Evolutionary conservation across 1,139 yeast genomes (phyloP).

Genomic region (Blastobotrys capitulatus): DNA sequence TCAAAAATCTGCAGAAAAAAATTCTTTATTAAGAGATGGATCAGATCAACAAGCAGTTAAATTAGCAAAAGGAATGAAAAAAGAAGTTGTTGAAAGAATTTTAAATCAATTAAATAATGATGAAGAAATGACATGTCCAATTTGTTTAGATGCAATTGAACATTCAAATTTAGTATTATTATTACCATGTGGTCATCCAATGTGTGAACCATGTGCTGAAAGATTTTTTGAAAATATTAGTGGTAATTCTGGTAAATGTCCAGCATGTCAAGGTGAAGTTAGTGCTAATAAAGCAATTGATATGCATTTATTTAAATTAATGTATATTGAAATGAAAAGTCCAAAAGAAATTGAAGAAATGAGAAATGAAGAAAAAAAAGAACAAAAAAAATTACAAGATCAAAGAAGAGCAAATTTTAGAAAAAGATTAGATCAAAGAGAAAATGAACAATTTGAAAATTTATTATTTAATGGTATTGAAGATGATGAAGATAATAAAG

Average conservation of each 20-base stretch:
- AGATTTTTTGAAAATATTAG: constrained; percentile 16
- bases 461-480: constrained; percentile 5
- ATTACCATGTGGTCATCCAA: constrained; percentile 31
- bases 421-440: too few relatives aligned
- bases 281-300: constrained; percentile 20
- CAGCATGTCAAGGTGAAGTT: constrained; percentile 20
- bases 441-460: background rate
- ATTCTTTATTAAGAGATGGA: constrained; percentile 22
- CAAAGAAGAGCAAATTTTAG: too few relatives aligned
- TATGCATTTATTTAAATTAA: constrained; percentile 25
- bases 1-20: constrained; percentile 37
- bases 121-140: constrained; percentile 52
- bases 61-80: constrained; percentile 14
- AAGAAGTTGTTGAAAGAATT: background rate
- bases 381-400: constrained; percentile 1
- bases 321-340: constrained; percentile 20
- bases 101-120: constrained; percentile 16
- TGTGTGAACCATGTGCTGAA: constrained; percentile 30
- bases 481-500: constrained; percentile 4
- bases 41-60: constrained; percentile 15
- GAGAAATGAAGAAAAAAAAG: constrained; percentile 14
- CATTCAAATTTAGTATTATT: constrained; percentile 37
- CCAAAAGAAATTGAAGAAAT: constrained; percentile 19
- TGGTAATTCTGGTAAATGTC: constrained; percentile 9
- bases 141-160: constrained; percentile 59